A percentile compares a stretch with the other conserved stretches of the same genome.
Conservation (phyloP, 305 asterid genomes). For the Plantago coronopus region DNA sequence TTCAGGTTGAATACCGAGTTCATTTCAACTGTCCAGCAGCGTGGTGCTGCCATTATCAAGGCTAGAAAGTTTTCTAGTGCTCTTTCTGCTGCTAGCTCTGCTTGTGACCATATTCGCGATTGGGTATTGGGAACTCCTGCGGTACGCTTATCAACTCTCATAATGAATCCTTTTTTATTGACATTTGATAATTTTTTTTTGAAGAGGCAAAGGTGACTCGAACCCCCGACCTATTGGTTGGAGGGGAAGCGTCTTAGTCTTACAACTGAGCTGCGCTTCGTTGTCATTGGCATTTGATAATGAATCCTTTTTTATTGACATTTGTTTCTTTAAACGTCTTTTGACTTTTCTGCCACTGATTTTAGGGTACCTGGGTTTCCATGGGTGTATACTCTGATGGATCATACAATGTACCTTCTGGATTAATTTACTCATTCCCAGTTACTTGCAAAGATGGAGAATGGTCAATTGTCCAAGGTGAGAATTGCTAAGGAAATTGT, state of each 20-base stretch:
- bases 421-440: slow-evolving; percentile 84
- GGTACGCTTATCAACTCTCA: slow-evolving; percentile 31
- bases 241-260: no score
- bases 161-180: background rate
- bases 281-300: no score
- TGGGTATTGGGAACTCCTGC: slow-evolving; percentile 96
- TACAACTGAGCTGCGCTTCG: no score
- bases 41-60: slow-evolving; percentile 96
- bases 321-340: no score
- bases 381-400: slow-evolving; percentile 98
- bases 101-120: slow-evolving; percentile 93
- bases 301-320: background rate
- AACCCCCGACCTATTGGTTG: no score
- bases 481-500: slow-evolving; percentile 5
- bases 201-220: no score
- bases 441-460: slow-evolving; percentile 90
- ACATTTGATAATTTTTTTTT: no score
- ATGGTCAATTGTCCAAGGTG: slow-evolving; percentile 94
- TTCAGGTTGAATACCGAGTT: slow-evolving; percentile 77
- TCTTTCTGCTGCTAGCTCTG: slow-evolving; percentile 95
- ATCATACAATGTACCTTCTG: slow-evolving; percentile 81
- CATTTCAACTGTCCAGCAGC: slow-evolving; percentile 80
- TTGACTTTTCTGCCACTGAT: slow-evolving; percentile 1
- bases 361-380: slow-evolving; percentile 82
- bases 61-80: slow-evolving; percentile 96